Conservation (phyloP, 805 yeast species). For the Barnettozyma siamensis region DNA sequence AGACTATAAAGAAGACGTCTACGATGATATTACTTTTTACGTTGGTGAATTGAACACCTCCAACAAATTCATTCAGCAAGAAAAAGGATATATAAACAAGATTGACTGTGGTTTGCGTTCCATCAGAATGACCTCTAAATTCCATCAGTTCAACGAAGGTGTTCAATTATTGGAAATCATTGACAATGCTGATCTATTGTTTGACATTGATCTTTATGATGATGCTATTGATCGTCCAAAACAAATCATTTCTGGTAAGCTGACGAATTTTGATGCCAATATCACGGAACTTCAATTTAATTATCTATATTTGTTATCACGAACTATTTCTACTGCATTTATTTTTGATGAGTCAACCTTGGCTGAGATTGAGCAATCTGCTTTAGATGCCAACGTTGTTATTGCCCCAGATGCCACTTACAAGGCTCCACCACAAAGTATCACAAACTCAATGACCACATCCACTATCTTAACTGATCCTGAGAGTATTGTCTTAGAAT, state of each 20-base stretch:
- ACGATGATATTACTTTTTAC: slow-evolving; percentile 62
- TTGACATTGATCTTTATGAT: slow-evolving; percentile 53
- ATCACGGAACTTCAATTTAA: slow-evolving; percentile 70
- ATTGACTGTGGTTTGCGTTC: slow-evolving; percentile 68
- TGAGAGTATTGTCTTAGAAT: slow-evolving; percentile 32
- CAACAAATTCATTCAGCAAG: slow-evolving; percentile 45
- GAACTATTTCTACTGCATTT: slow-evolving; percentile 51
- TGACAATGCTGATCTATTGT: slow-evolving; percentile 54
- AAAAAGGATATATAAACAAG: slow-evolving; percentile 39
- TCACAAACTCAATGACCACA: slow-evolving; percentile 20
- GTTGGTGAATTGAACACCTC: slow-evolving; percentile 77
- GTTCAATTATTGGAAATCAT: slow-evolving; percentile 49
- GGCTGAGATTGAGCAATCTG: slow-evolving; percentile 57
- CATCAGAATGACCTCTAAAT: slow-evolving; percentile 58
- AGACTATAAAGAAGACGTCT: slow-evolving; percentile 34
- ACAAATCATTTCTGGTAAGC: slow-evolving; percentile 46
- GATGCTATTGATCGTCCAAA: slow-evolving; percentile 38
- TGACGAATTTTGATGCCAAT: slow-evolving; percentile 57
- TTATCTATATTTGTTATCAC: slow-evolving; percentile 49
- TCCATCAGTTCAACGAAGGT: slow-evolving; percentile 39
- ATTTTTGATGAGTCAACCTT: slow-evolving; percentile 36
- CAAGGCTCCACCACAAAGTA: slow-evolving; percentile 12
- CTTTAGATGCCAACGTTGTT: slow-evolving; percentile 53
- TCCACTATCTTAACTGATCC: slow-evolving; percentile 13
- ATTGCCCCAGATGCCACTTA: slow-evolving; percentile 31